Conservation (phyloP, 192 early-diverging fungal genomes). For the Coemansia sp. region DNA sequence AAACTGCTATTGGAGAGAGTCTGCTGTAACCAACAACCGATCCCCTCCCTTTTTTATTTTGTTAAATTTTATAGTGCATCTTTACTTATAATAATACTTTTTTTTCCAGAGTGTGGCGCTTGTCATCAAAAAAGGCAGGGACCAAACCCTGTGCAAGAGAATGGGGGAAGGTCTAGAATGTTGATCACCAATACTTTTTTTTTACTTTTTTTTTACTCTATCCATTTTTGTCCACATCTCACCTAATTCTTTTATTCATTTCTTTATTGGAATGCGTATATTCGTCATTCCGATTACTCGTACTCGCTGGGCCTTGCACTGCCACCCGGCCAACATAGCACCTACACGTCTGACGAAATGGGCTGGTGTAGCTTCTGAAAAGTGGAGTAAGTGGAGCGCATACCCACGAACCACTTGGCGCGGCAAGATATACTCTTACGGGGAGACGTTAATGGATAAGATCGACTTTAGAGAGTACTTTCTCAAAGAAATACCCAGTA, state of each 20-base stretch:
- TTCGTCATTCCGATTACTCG: slow-evolving; percentile 52
- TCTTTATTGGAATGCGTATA: slow-evolving; percentile 41
- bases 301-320: slow-evolving; percentile 54
- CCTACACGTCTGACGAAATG: slow-evolving; percentile 47
- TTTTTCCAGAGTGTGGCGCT: not conserved
- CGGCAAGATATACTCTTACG: slow-evolving; percentile 61
- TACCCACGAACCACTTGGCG: slow-evolving; percentile 62
- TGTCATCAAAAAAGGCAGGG: not conserved
- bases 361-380: slow-evolving; percentile 45
- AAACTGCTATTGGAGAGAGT: not conserved
- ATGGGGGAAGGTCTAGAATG: not conserved
- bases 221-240: not conserved
- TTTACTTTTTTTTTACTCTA: not conserved
- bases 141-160: not conserved
- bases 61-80: not conserved
- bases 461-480: slow-evolving; percentile 78
- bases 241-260: slow-evolving; percentile 12
- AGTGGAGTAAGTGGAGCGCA: slow-evolving; percentile 49
- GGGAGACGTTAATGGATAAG: slow-evolving; percentile 69
- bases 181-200: not conserved
- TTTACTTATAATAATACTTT: not conserved
- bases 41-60: not conserved
- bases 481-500: slow-evolving; percentile 70
- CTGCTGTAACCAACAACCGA: not conserved
- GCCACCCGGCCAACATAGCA: slow-evolving; percentile 43